Evolutionary conservation across 192 early-diverging fungal genomes (phyloP), one percentile per base, ranked within the genome.

Genomic region (Phlyctochytrium arcticum): DNA sequence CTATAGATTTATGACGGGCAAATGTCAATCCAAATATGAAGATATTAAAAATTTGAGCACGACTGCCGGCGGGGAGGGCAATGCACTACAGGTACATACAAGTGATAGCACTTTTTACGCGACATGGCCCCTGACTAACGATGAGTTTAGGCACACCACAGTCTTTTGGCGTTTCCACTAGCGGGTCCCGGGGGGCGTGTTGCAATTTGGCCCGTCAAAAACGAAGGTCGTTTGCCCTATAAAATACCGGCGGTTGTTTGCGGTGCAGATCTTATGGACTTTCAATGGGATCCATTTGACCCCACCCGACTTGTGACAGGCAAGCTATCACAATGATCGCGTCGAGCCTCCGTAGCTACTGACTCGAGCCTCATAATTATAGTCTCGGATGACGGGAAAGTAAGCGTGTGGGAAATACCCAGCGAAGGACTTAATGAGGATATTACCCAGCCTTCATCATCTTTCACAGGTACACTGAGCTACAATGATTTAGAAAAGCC

Each of bases 161-260:
- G 72, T 57, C 89, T 81, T 34, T 69, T 93, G 44, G 89, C 90
- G 0, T 78, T 92, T 23, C 82, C 90, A 12, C 73, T 91, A 36
- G 60, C 75, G 15, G 94, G 92, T 21, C 75, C 85, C 30, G 94
- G 94, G 23, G 94, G 94, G 19, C 80, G 90, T 57, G 57, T 96
- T 47, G 89, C 79, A 2, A 76, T 94, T 24, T 73, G 88, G 57
- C 75, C 82, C n/a, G 68, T 76, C 2, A 69, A 36, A 17, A 48
- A 79, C 48, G 80, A 80, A n/a, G 92, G 91, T 6, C 81, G 94
- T 23, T 54, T 90, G 6, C 84, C 87, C 5, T 60, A 55, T 24
- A 74, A 79, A 54, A 67, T 90, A 7, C 85, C 87, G 1, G 71
- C 71, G 34, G 54, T 91, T 2, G 58, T 88, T 0, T 80, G 79